Evolutionary conservation across 305 asterid genomes (phyloP), one percentile per base, ranked within the genome.

Genomic region (Striga hermonthica): DNA sequence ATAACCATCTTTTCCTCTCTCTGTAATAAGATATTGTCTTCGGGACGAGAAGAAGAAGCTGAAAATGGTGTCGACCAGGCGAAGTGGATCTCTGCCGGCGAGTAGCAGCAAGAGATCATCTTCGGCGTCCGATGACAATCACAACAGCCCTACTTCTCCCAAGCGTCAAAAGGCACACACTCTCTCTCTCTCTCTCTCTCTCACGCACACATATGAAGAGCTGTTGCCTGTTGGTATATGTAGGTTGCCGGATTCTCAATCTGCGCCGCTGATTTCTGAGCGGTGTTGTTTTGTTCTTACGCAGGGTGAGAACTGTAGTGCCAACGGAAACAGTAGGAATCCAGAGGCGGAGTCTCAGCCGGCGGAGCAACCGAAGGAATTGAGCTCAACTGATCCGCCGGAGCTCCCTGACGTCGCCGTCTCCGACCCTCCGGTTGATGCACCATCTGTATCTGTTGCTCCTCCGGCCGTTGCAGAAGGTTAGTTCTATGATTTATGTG

Each of bases 41-140:
- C 72, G 62, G 59, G 72, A 67, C 70, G 73, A 72, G 80, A 68
- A 71, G 82, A 72, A 64, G 73, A 56, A 75, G 82, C 81, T 67
- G 78, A 75, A 75, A 78, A 89, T 89, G 97, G 97, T 89, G 78
- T 81, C 94, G 72, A 89, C 94, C 57, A 83, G 97, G 80, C 83
- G 94, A 77, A 89, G 90, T 80, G 97, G 97, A 87, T 89, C 97
- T 81, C 84, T 83, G 62, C 87, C 93, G 74, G 74, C 89, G 62
- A 83, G 77, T 67, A 85, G 79, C 53, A 81, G 73, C 74, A 88
- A 86, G 81, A 86, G 95, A 65, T 76, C 90, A 45, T 81, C 90
- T 52, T 88, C 95, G 49, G 80, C 92, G 76, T 74, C 86, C 70
- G 89, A 79, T 64, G 88, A 81, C 60, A 78, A 73, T 58, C 70